Base-by-base conservation (phyloP, 2,329 filamentous ascomycete genomes). In the Epichloe gansuensis region DNA sequence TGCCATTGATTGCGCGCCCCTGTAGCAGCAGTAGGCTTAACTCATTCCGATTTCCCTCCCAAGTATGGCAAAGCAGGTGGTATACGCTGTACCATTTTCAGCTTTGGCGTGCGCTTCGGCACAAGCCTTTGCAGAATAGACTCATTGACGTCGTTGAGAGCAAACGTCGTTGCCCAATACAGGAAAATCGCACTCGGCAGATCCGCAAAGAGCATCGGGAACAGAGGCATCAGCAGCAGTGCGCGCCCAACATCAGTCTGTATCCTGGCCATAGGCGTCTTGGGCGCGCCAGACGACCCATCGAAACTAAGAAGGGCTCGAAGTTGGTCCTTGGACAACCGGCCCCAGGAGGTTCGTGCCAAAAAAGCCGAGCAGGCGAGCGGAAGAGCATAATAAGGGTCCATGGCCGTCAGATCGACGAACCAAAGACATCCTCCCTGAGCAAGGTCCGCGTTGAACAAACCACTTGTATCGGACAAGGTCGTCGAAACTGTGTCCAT, bases 391-490 rank as follows among this genome's bases (percentile, higher is more conserved):
- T 71, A 66, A 52, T 72, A 73, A 1, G 78, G 76, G 54, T 81
- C 78, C 35, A 73, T 64, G 34, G 61, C 71, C 6, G 72, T 74
- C 25, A 81, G 68, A 56, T 81, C 73, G 2, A 70, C 65, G 58
- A 81, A 79, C 77, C 78, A 81, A 15, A 80, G 65, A 41, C 68
- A 71, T 27, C 78, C 77, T 5, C 74, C 77, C 0, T 72, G 67
- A 1, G 66, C 59, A n/a, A 81, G 59, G 1, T 68, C 67, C 3
- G 68, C 63, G 43, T 75, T 63, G 39, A 64, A 57, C 51, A 65
- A 56, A 52, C 55, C 55, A 50, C 58, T 56, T 21, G 62, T 54
- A 4, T 59, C 57, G 12, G 61, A 60, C 2, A 65, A 39, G 27
- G 57, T 55, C n/a, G 62, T 55, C 3, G 60, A 49, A 6, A 55